Base-by-base conservation (phyloP, 1,139 yeast genomes). In the Chernovozyma aurita region DNA sequence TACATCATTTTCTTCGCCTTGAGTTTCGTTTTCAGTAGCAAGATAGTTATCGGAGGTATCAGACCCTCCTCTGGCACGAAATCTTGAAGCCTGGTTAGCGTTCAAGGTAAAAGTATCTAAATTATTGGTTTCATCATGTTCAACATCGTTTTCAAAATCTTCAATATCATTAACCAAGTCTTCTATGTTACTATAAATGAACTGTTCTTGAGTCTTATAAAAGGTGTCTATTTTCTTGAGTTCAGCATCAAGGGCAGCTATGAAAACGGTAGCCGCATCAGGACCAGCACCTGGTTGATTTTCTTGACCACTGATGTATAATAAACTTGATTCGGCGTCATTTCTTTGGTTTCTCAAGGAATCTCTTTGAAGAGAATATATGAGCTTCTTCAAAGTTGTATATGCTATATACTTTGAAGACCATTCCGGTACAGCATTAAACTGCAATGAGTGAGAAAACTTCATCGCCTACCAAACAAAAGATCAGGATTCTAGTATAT, bases 351-450 rank as follows among this genome's bases (percentile, higher is more conserved):
- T 54, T 24, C 70, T 57, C 34, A 79, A 53, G 26, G 70, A 66
- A 40, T 76, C 78, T 35, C 84, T 65, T 52, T 80, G 86, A 24
- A 81, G 61, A n/a, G 80, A 69, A 50, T 80, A 81, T 24, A 80
- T 76, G 34, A 76, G 60, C 53, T 80, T 78, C 53, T 81, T 81
- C 44, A 81, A 60, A 4, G 79, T 74, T 13, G 81, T 72, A 50
- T 81, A 81, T 37, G 83, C 78, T 47, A 81, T 66, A 49, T 81
- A 81, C 53, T 78, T 76, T 32, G 79, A 78, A 38, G 81, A 76
- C 88, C 88, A 81, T 56, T 80, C 87, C 3, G 88, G 87, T 7
- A 81, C 87, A 31, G 86, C 82, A 50, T 81, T 81, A 49, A 80
- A 80, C 60, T 80, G 84, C 45, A 81, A 61, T 5, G 85, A 80